phyloP scores from a whole-genome alignment of 2,329 filamentous ascomycete species.

The Bipolaris cookei region DNA sequence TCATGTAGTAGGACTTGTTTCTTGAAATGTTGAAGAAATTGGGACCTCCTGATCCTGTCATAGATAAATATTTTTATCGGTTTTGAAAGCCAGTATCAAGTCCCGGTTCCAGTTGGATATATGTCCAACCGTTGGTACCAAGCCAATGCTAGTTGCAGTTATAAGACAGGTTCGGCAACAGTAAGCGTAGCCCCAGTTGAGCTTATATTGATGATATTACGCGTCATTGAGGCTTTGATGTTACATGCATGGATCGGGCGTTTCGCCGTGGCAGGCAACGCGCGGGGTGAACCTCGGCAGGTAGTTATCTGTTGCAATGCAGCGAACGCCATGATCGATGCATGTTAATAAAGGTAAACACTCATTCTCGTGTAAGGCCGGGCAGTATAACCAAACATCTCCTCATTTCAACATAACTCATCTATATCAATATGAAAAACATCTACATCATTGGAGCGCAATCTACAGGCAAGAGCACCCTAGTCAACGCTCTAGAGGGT shows the following conservation, averaged over 20 bases:
- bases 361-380: neutral
- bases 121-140: neutral
- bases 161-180: neutral
- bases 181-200: neutral
- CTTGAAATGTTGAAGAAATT: no score
- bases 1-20: no score
- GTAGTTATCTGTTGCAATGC: neutral
- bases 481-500: constrained; percentile 48
- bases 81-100: no score
- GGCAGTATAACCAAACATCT: neutral
- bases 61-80: no score
- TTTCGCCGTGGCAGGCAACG: neutral
- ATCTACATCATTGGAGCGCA: constrained; percentile 56
- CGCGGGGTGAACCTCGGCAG: neutral
- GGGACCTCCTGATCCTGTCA: no score
- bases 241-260: neutral
- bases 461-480: constrained; percentile 56
- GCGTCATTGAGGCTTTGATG: neutral
- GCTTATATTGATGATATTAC: neutral
- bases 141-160: neutral
- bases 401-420: neutral
- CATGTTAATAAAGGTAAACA: neutral
- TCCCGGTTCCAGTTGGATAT: no score
- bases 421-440: neutral
- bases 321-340: neutral